phyloP scores from a whole-genome alignment of 192 early-diverging fungal genomes.

The Backusella sp. region DNA sequence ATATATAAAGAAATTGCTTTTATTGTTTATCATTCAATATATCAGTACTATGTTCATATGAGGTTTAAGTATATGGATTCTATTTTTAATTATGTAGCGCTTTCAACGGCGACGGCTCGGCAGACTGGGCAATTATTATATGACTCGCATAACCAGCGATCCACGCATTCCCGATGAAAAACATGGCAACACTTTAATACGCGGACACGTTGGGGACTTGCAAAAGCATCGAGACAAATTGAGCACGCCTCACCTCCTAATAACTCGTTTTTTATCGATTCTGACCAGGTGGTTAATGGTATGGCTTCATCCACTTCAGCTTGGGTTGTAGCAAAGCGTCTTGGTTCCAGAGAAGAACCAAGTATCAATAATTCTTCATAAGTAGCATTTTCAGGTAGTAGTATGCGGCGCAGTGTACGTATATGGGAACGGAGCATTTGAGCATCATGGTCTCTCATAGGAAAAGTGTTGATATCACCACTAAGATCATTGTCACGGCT shows the following conservation, averaged over 20 bases:
- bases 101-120: conserved; percentile 40
- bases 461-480: background rate
- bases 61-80: too few species aligned
- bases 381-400: conserved; percentile 18
- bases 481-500: background rate
- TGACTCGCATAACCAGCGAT: conserved; percentile 50
- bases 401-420: background rate
- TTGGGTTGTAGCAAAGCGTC: conserved; percentile 22
- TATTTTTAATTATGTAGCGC: background rate
- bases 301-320: conserved; percentile 16
- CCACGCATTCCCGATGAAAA: conserved; percentile 54
- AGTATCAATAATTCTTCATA: conserved; percentile 36
- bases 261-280: conserved; percentile 3
- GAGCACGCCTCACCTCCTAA: conserved; percentile 35
- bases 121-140: conserved; percentile 55
- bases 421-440: background rate
- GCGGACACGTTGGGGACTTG: conserved; percentile 39
- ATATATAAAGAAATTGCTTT: too few species aligned
- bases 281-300: conserved; percentile 10
- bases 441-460: too few species aligned
- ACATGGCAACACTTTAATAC: conserved; percentile 51
- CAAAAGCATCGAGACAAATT: conserved; percentile 53
- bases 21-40: too few species aligned
- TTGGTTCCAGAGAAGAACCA: conserved; percentile 6
- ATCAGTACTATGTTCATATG: too few species aligned